Base-by-base conservation (phyloP, 345 rosid genomes). In the Brassica rapa region DNA sequence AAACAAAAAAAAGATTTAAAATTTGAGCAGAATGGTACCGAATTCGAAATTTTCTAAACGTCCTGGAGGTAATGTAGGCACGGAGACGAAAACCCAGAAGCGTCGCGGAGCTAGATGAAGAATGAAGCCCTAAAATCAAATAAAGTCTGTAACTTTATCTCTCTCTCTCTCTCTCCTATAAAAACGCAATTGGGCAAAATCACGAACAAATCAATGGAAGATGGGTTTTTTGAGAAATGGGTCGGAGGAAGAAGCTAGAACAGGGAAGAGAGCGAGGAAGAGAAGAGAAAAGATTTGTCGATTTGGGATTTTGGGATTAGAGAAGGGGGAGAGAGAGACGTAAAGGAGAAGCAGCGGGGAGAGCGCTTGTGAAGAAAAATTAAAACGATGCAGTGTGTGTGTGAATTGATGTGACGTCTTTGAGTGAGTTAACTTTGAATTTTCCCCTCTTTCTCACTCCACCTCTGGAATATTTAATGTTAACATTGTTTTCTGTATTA, bases 361-460 rank as follows among this genome's bases (percentile, higher is more conserved):
- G 73, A 66, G 82, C 32, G 60, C 71, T 70, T 29, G 65, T 39
- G 8, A 29, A 53, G 35, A 46, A 49, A 49, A 49, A 12, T 33
- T 1, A 37, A 78, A 56, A 1, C 33, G 78, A 25, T 25, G 27
- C 27, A 25, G 51, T 43, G 5, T 43, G 65, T 49, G 74, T 74
- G 78, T 79, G 82, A 79, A 79, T 73, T 73, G 82, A 79, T 73
- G 82, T 74, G 78, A 73, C 74, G 4, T 25, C 16, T 41, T 29
- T 19, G 51, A 46, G 16, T 1, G 16, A 14, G 6, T 53, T n/a
- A 68, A 43, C 25, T 73, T 73, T 68, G 74, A 73, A 73, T 79
- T 73, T 73, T 78, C 29, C 72, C 37, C 76, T 71, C 0, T 74
- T 12, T 62, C 65, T 68, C 49, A 46, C 59, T 73, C 66, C 78